These are phyloP conservation scores for Globisporangium paroecandrum DNA, from an alignment of 352 stramenopile genomes.

Conservation along the genomic window DNA sequence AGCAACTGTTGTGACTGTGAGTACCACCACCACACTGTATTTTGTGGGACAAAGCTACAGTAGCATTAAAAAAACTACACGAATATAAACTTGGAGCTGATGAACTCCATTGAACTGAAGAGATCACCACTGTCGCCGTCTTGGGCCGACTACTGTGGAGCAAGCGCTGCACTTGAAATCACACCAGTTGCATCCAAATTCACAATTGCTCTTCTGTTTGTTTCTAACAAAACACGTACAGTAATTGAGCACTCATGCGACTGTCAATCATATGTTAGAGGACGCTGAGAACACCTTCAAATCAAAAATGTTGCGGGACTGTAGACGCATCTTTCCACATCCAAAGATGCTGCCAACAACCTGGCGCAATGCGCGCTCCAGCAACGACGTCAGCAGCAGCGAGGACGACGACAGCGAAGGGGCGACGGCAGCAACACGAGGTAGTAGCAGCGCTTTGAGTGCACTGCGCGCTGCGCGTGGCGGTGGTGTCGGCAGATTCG, in stretches of 20 bases:
- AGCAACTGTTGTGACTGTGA: too few relatives aligned
- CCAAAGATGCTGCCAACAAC: constrained; percentile 5
- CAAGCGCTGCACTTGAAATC: too few relatives aligned
- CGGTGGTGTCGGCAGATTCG: not conserved
- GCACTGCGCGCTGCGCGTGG: not conserved
- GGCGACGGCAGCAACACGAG: not conserved
- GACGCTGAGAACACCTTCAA: not conserved
- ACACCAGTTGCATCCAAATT: too few relatives aligned
- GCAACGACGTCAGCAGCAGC: not conserved
- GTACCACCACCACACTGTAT: too few relatives aligned
- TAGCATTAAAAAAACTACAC: too few relatives aligned
- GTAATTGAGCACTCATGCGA: not conserved
- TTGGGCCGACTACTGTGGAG: too few relatives aligned
- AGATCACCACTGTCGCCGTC: too few relatives aligned
- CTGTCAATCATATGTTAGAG: not conserved
- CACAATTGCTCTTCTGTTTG: too few relatives aligned
- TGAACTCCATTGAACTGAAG: too few relatives aligned
- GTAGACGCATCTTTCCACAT: constrained; percentile 4
- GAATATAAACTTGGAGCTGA: too few relatives aligned
- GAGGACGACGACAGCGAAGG: not conserved
- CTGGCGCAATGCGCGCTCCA: not conserved
- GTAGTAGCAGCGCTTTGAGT: not conserved
- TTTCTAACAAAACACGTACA: not conserved
- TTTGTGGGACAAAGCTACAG: too few relatives aligned
- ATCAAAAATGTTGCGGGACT: not conserved